Evolutionary conservation across 2,329 filamentous ascomycete genomes (phyloP), one percentile per base, ranked within the genome.

Genomic region (Karstenula rhodostoma): DNA sequence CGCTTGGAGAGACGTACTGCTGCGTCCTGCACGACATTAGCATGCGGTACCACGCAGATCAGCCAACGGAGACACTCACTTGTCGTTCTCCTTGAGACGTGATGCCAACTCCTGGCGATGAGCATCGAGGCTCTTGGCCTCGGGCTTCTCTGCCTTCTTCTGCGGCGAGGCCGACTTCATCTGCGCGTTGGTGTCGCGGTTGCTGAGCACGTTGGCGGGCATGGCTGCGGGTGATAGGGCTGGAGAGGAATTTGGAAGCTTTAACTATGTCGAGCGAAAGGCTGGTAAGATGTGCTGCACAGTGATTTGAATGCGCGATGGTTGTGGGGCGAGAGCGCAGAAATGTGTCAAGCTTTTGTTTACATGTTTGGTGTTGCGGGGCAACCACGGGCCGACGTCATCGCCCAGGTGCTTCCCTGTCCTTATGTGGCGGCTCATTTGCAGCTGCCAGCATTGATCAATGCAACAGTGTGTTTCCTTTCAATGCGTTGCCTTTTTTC

Each of bases 1-100:
- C 92, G n/a, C 91, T 94, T 2, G 92, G 92, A 19, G 90, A 94
- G 76, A 94, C 83, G 80, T 94, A 94, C 67, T 85, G 81, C 69
- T 83, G 81, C 54, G 81, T 80, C 67, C 80, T 78, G 69, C 66
- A 48, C 17, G 13, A n/a, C 8, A 47, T 76, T 61, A 76, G 71
- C n/a, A 7, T 33, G 43, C 35, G 50, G 19, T 47, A 4, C 33
- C 33, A 8, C 7, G 35, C 3, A 19, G 15, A 25, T 17, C 8
- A 29, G 17, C 12, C 17, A 10, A 2, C 7, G 22, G 13, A 8
- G 15, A 33, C 29, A 81, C 87, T 67, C 83, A 92, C 90, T 86
- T 81, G 66, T 86, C 84, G 71, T 87, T 82, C 58, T 89, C 84
- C 77, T 46, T 46, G 9, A 92, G 87, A 83, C 90, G 91, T 76